Conservation (phyloP, 768 basidiomycete species). For the Auricularia sp. region DNA sequence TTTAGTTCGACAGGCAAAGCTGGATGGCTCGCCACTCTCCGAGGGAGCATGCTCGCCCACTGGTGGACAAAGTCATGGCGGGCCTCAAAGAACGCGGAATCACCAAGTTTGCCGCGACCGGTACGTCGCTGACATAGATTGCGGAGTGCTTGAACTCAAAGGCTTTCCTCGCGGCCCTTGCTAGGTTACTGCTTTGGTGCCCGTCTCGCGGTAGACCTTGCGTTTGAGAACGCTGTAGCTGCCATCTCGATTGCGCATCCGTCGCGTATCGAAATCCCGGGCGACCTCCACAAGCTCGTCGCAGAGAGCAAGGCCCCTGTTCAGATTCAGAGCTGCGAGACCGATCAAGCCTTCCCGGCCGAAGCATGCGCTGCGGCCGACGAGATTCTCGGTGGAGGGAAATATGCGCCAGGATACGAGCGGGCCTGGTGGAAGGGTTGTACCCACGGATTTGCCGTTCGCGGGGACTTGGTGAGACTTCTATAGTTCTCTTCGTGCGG, state of each 20-base stretch:
- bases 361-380: conserved; percentile 5
- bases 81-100: conserved; percentile 18
- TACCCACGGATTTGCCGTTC: conserved; percentile 3
- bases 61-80: conserved; percentile 13
- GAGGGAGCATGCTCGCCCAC: conserved; percentile 5
- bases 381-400: conserved; percentile 6
- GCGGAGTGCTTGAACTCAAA: no score
- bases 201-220: conserved; percentile 12
- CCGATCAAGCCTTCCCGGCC: conserved; percentile 6
- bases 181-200: conserved; percentile 19
- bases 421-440: not conserved
- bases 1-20: conserved; percentile 11
- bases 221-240: conserved; percentile 7
- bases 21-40: conserved; percentile 13
- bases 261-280: conserved; percentile 4
- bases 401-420: conserved; percentile 10
- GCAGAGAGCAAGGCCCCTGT: conserved; percentile 6
- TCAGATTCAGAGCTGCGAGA: conserved; percentile 11
- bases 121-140: no score
- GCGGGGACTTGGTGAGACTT: conserved; percentile 8
- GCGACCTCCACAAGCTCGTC: conserved; percentile 5
- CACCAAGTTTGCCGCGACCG: conserved; percentile 12
- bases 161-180: no score
- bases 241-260: conserved; percentile 7
- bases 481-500: not conserved